phyloP scores from a whole-genome alignment of 768 basidiomycete genomes.

The Tulasnella sp. region DNA sequence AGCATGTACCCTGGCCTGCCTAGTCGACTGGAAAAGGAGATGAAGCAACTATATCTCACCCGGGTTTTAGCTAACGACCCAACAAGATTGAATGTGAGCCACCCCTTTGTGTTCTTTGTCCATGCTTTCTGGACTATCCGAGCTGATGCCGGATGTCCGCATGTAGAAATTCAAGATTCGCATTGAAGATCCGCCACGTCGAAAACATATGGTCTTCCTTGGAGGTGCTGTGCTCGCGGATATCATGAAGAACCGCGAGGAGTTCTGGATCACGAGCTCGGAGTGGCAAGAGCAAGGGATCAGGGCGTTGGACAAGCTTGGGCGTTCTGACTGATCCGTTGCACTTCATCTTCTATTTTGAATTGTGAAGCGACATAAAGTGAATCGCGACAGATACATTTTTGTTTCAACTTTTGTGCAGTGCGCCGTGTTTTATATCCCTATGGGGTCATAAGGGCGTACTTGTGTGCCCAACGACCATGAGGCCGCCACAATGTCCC shows the following conservation, averaged over 20 bases:
- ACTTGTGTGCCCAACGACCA: too few species aligned
- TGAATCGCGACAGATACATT: too few species aligned
- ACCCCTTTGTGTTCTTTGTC: not conserved
- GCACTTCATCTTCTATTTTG: not conserved
- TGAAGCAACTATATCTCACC: constrained; percentile 97
- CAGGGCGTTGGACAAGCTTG: constrained; percentile 75
- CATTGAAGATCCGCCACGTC: constrained; percentile 94
- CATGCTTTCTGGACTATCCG: constrained; percentile 3
- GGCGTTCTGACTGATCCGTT: constrained; percentile 34
- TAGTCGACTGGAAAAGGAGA: constrained; percentile 94
- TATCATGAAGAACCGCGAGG: constrained; percentile 91
- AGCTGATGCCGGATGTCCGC: not conserved
- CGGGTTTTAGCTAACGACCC: constrained; percentile 80
- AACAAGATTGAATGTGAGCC: constrained; percentile 70
- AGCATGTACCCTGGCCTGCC: constrained; percentile 99
- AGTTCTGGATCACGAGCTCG: constrained; percentile 91
- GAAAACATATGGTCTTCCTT: constrained; percentile 99
- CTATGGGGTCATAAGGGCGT: too few species aligned
- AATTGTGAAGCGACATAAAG: too few species aligned
- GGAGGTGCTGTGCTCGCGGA: constrained; percentile 97
- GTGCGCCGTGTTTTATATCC: too few species aligned
- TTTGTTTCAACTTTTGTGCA: too few species aligned
- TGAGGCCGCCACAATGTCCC: too few species aligned
- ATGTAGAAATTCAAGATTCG: constrained; percentile 96
- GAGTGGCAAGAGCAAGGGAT: constrained; percentile 92